phyloP scores from a whole-genome alignment of 163 green algal genomes.

The Coccomyxa subellipsoidea region DNA sequence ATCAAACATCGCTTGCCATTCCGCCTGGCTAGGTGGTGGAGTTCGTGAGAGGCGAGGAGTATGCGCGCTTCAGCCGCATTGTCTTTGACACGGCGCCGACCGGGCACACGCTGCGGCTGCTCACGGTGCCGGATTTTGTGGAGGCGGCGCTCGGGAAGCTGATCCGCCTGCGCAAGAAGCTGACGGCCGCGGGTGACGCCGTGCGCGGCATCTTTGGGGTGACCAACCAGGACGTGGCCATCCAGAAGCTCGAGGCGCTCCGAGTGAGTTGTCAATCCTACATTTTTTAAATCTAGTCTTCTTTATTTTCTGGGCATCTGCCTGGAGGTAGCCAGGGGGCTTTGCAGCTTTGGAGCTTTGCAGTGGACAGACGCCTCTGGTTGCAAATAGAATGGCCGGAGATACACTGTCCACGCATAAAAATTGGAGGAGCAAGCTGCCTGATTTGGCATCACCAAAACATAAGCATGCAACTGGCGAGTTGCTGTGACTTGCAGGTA shows the following conservation, averaged over 20 bases:
- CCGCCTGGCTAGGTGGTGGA: conserved; percentile 55
- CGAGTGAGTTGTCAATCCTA: conserved; percentile 12
- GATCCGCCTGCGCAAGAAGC: conserved; percentile 79
- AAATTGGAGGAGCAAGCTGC: no score
- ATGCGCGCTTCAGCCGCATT: conserved; percentile 92
- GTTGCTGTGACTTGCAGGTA: no score
- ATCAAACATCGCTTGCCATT: not conserved
- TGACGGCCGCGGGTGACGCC: conserved; percentile 62
- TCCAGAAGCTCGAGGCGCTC: conserved; percentile 76
- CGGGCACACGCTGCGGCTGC: conserved; percentile 88
- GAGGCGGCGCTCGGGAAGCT: conserved; percentile 62
- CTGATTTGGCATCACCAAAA: no score
- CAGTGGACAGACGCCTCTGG: no score
- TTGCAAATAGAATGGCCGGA: no score
- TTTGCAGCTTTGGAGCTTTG: no score
- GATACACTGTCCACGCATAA: no score
- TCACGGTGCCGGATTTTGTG: conserved; percentile 88
- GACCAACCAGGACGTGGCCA: conserved; percentile 68
- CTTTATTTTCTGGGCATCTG: no score
- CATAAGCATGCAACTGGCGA: no score
- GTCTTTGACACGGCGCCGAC: conserved; percentile 98
- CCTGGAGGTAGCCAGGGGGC: no score
- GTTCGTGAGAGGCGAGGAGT: conserved; percentile 87
- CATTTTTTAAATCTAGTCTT: no score
- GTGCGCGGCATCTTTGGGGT: conserved; percentile 85